Evolutionary conservation across 768 basidiomycete genomes (phyloP).

Genomic region (Tephrocybe sp.): DNA sequence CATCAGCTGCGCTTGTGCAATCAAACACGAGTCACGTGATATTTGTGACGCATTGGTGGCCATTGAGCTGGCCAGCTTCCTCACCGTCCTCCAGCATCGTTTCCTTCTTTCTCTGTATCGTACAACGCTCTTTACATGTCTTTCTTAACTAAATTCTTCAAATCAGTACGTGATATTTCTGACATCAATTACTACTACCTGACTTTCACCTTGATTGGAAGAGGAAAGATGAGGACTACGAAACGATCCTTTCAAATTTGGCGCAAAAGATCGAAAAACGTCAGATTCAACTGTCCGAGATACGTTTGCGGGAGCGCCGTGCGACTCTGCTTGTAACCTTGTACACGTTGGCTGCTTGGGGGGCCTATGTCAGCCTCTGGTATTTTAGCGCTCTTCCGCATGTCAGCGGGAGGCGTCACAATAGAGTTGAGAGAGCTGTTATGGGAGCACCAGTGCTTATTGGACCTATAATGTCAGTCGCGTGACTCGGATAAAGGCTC

Average conservation of each 20-base stretch:
- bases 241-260: conserved; percentile 65
- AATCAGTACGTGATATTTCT: conserved; percentile 7
- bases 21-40: conserved; percentile 7
- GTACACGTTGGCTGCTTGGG: conserved; percentile 75
- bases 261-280: conserved; percentile 70
- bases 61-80: conserved; percentile 8
- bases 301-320: conserved; percentile 81
- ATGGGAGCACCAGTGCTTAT: conserved; percentile 59
- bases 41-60: conserved; percentile 4
- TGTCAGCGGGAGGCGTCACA: conserved; percentile 27
- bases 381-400: conserved; percentile 58
- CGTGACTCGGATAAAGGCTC: not conserved
- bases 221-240: conserved; percentile 72
- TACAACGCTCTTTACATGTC: conserved; percentile 18
- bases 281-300: conserved; percentile 72
- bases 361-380: conserved; percentile 70
- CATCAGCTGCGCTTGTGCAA: too few relatives aligned
- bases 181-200: not conserved
- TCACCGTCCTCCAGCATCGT: not conserved
- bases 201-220: conserved; percentile 15
- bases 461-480: conserved; percentile 76
- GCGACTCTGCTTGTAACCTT: conserved; percentile 74
- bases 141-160: conserved; percentile 12
- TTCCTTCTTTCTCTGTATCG: not conserved
- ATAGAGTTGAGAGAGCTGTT: conserved; percentile 37